Percentiles rank a stretch among this genome's conserved stretches.
Evolutionary conservation across 2,329 filamentous ascomycete species (phyloP).

Genomic region (Fusarium luffae): DNA sequence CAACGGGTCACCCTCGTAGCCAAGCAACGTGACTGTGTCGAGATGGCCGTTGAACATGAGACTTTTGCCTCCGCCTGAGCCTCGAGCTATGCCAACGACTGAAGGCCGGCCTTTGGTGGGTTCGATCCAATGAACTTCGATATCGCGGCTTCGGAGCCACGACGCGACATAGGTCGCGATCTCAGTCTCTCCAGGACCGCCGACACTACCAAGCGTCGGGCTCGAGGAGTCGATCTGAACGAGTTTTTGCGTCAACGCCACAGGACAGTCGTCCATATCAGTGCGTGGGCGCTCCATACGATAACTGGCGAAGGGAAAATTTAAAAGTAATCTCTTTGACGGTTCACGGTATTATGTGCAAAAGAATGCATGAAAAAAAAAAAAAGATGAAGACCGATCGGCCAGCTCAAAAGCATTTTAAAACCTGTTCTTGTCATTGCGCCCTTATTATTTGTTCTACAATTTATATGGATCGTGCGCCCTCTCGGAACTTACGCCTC

Average conservation of each 20-base stretch:
- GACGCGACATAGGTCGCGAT: slow-evolving; percentile 60
- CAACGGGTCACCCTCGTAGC: slow-evolving; percentile 59
- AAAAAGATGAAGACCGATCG: too few species aligned
- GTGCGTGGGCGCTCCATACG: not conserved
- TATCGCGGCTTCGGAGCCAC: slow-evolving; percentile 63
- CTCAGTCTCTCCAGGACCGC: slow-evolving; percentile 58
- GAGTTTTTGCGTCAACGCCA: slow-evolving; percentile 42
- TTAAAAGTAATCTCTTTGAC: fast-evolving
- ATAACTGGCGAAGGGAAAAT: fast-evolving
- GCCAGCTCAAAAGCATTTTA: too few species aligned
- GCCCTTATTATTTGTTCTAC: too few species aligned
- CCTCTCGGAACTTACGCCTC: too few species aligned
- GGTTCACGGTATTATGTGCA: not conserved
- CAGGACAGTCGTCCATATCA: not conserved
- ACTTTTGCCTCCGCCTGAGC: slow-evolving; percentile 58
- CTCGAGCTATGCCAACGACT: slow-evolving; percentile 59
- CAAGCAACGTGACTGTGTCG: slow-evolving; percentile 61
- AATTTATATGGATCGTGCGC: too few species aligned
- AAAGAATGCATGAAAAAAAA: too few species aligned
- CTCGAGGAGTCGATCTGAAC: slow-evolving; percentile 63
- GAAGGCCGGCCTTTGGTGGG: slow-evolving; percentile 59
- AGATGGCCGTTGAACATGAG: slow-evolving; percentile 66
- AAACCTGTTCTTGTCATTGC: too few species aligned
- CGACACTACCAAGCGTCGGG: slow-evolving; percentile 53
- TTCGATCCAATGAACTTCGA: slow-evolving; percentile 63